Evolutionary conservation across 1,139 yeast genomes (phyloP), one percentile per base, ranked within the genome.

Genomic region (Candida albicans): DNA sequence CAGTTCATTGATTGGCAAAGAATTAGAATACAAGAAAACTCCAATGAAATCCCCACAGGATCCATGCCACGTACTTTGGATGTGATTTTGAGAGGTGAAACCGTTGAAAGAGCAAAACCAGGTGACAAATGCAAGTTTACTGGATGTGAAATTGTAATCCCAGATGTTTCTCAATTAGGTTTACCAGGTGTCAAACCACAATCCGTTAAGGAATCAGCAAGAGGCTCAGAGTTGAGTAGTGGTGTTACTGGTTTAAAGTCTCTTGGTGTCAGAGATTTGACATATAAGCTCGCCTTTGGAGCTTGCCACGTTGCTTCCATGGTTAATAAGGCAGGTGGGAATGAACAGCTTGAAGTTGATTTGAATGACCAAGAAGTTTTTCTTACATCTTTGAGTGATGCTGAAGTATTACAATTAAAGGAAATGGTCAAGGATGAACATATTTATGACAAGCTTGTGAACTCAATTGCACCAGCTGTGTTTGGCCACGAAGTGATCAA

Each of bases 41-140:
- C 98, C 12, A 87, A 77, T 56, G 99, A 93, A 66, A 93, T 93
- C 47, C 99, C 99, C 25, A 90, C 97, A 0, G 99, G 99, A 27
- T 89, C 97, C 2, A 93, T 93, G 99, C 99, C 99, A 31, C 80
- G 99, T 63, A 93, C 98, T 8, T 68, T 93, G 53, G 99, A 93
- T 64, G 95, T 93, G 25, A 87, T 93, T 44, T 69, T 93, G 45
- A 77, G 99, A 57, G 99, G 99, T 38, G 98, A 93, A 56, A 78
- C 90, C 41, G 99, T 95, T 8, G 99, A 93, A 62, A 78, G 91
- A 52, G 98, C 98, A 2, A 95, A 93, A 64, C 98, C 99, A 0
- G 99, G 99, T 52, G 99, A 93, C 64, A 87, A 90, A 62, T 89
- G 97, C 68, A 82, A 83, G 53, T 91, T 95, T 63, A 89, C 96